Base-by-base conservation (phyloP, 768 basidiomycete genomes). In the Solioccasus polychromus region DNA sequence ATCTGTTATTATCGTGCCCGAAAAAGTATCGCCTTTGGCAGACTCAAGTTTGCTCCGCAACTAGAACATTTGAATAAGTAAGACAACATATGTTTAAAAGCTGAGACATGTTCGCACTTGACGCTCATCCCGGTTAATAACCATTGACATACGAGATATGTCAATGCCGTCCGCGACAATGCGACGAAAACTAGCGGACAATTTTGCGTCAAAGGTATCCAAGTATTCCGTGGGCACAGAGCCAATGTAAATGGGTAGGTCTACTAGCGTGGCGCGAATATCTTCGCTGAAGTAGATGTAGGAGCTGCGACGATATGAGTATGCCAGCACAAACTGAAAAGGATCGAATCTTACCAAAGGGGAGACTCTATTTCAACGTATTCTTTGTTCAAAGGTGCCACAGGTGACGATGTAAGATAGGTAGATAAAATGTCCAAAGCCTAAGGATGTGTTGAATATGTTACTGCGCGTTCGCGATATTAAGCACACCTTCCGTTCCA, bases 291-390 rank as follows among this genome's bases (percentile, higher is more conserved):
- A 88, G 57, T 85, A 88, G 58, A 99, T 87, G 50, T 86, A 88
- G 9, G 88, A 85, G 68, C 90, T 91, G 53, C 19, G 30, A 50
- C 18, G 5, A 29, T 3, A 22, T 63, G 15, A 62, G 55, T 39
- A 43, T 44, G 11, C 35, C 22, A 18, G 47, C 11, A 24, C 31
- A 39, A 37, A 48, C 36, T 5, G 30, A 11, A 17, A 35, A 34
- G 28, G 20, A n/a, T n/a, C n/a, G 24, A 35, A 45, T 17, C 76
- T 32, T 54, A 90, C 91, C 92, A 96, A 40, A 89, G 75, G 0
- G 96, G 96, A 38, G 84, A 81, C 53, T 92, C 83, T 41, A 85
- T 88, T 66, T 99, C 96, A 32, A 98, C 76, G 51, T 87, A 96
- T 65, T 93, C 89, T 67, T 94, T 96, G 59, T 85, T 90, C 48